These are phyloP conservation scores for Ogataea thermomethanolica DNA, from an alignment of 805 yeast species.

Conservation along the genomic window DNA sequence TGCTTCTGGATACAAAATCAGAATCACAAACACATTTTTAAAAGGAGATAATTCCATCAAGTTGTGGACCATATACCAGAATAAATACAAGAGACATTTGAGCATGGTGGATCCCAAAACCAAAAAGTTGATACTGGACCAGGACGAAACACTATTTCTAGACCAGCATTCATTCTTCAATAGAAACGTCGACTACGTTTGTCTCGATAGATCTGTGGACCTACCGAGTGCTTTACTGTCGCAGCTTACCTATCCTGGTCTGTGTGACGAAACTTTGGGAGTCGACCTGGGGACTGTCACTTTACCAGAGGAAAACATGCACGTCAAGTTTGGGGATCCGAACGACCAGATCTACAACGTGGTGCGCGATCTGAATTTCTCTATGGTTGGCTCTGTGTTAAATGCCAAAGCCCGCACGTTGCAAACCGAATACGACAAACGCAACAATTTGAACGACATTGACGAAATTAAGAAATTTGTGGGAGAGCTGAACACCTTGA, in stretches of 20 bases:
- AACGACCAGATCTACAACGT: conserved; percentile 48
- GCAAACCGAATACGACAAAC: conserved; percentile 62
- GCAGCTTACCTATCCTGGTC: conserved; percentile 79
- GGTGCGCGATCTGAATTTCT: conserved; percentile 69
- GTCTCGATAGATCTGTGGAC: conserved; percentile 78
- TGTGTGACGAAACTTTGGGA: conserved; percentile 68
- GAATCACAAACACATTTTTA: conserved; percentile 53
- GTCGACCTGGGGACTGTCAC: conserved; percentile 40
- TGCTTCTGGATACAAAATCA: conserved; percentile 38
- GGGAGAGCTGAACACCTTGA: conserved; percentile 61
- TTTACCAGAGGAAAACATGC: conserved; percentile 13
- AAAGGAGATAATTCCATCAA: conserved; percentile 57
- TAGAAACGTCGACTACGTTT: conserved; percentile 63
- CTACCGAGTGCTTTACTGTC: conserved; percentile 64
- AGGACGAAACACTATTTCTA: conserved; percentile 34
- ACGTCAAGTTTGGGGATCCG: conserved; percentile 27
- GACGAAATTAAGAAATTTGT: conserved; percentile 72
- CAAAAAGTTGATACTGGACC: conserved; percentile 30
- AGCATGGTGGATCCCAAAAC: conserved; percentile 33
- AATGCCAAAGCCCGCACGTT: conserved; percentile 68
- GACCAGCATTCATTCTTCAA: conserved; percentile 34
- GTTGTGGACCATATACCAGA: conserved; percentile 42
- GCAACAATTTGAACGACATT: conserved; percentile 54
- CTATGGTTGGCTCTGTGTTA: conserved; percentile 69
- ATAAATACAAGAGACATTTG: conserved; percentile 28